phyloP scores from a whole-genome alignment of 2,329 filamentous ascomycete species.

The Tolypocladium tropicale region DNA sequence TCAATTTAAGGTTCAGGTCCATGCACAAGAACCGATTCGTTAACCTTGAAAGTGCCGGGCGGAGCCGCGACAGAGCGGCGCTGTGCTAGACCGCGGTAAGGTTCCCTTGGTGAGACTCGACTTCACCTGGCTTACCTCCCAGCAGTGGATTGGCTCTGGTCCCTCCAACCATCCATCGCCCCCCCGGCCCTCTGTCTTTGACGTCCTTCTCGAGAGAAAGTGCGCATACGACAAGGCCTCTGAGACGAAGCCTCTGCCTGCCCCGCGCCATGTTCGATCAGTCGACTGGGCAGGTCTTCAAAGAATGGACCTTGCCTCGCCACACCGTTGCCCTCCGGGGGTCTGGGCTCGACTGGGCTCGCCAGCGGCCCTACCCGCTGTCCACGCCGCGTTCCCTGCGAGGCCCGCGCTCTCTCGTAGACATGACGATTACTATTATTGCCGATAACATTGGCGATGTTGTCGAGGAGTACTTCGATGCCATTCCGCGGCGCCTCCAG shows the following conservation, averaged over 20 bases:
- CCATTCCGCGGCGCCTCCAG: slow-evolving; percentile 22
- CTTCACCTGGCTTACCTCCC: too few relatives aligned
- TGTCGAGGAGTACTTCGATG: slow-evolving; percentile 20
- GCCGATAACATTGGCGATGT: slow-evolving; percentile 26
- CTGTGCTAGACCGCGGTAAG: too few relatives aligned
- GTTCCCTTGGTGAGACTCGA: too few relatives aligned
- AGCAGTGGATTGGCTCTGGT: too few relatives aligned
- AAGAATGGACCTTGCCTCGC: slow-evolving; percentile 24
- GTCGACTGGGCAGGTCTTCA: slow-evolving; percentile 23
- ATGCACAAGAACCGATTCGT: not conserved
- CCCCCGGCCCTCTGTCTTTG: not conserved
- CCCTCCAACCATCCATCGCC: not conserved
- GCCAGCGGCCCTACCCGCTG: slow-evolving; percentile 16
- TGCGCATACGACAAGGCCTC: not conserved
- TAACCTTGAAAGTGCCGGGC: not conserved
- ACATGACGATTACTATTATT: slow-evolving; percentile 27
- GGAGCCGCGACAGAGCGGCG: not conserved
- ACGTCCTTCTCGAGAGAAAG: not conserved
- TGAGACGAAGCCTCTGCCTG: not conserved
- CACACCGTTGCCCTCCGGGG: slow-evolving; percentile 10
- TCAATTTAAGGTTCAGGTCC: not conserved
- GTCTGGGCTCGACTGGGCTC: slow-evolving; percentile 24
- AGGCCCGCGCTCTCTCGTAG: slow-evolving; percentile 26
- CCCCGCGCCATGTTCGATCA: slow-evolving; percentile 23
- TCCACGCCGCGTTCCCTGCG: slow-evolving; percentile 14